These are phyloP conservation scores for Staphylotrichum longicolle DNA, from an alignment of 495 filamentous ascomycete species.

Conservation along the genomic window DNA sequence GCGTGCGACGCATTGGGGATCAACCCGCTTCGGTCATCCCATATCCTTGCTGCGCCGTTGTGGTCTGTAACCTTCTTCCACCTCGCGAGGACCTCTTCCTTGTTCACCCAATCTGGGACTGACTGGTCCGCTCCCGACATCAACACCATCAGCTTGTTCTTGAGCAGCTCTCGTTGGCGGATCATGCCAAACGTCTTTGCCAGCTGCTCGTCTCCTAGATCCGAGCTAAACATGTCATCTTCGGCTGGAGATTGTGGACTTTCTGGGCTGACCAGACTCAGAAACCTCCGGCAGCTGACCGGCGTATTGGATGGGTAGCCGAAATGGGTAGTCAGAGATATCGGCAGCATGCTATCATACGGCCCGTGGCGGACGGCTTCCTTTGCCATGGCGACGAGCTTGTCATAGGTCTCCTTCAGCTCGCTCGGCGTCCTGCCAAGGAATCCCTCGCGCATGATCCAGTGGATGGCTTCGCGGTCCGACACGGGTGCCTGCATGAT, in stretches of 20 bases:
- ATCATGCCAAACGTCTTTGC: conserved; percentile 62
- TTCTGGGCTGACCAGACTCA: conserved; percentile 59
- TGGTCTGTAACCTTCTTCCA: conserved; percentile 45
- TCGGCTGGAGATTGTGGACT: conserved; percentile 50
- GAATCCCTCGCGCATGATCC: conserved; percentile 29
- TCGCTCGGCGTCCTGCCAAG: conserved; percentile 19
- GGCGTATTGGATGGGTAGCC: conserved; percentile 41
- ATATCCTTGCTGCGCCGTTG: conserved; percentile 24
- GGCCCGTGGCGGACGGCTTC: conserved; percentile 39
- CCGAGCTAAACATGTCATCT: conserved; percentile 77
- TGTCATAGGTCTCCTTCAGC: conserved; percentile 42
- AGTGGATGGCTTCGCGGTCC: conserved; percentile 61
- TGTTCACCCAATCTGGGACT: conserved; percentile 60
- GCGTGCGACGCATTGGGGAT: conserved; percentile 50
- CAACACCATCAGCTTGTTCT: conserved; percentile 42
- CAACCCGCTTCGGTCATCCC: conserved; percentile 43
- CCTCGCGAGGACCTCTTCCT: conserved; percentile 54
- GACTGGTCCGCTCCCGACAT: conserved; percentile 64
- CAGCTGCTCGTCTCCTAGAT: conserved; percentile 58
- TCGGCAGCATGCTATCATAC: conserved; percentile 56
- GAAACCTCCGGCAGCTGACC: conserved; percentile 58
- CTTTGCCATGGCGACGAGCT: conserved; percentile 51
- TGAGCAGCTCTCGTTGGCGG: conserved; percentile 46
- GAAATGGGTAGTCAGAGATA: conserved; percentile 46
- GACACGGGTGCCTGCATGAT: conserved; percentile 72